These are phyloP conservation scores for Cytospora chrysosperma DNA, from an alignment of 2,329 filamentous ascomycete genomes.

Conservation along the genomic window DNA sequence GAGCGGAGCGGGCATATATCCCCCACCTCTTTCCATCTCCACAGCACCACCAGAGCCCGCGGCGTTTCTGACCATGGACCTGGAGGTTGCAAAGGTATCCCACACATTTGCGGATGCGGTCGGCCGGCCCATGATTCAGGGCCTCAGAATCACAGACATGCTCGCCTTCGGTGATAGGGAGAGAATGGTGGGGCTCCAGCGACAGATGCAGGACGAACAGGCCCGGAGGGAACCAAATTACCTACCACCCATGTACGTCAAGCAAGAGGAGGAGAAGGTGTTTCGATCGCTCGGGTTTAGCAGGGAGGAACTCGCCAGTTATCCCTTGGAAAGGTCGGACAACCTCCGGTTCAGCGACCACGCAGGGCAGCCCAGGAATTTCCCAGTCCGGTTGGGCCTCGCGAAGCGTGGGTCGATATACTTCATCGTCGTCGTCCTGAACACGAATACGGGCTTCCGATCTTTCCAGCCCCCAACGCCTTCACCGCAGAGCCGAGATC, in stretches of 20 bases:
- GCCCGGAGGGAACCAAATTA: conserved; percentile 59
- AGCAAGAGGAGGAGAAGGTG: conserved; percentile 53
- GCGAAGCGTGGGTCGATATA: conserved; percentile 62
- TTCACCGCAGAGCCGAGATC: conserved; percentile 43
- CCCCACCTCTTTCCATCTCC: conserved; percentile 42
- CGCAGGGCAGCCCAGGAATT: conserved; percentile 52
- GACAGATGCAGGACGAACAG: conserved; percentile 57
- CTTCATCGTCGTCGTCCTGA: conserved; percentile 56
- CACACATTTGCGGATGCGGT: conserved; percentile 55
- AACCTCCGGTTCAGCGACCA: conserved; percentile 52
- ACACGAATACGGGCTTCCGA: conserved; percentile 35
- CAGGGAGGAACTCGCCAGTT: conserved; percentile 51
- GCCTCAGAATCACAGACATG: conserved; percentile 55
- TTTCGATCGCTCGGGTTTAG: conserved; percentile 56
- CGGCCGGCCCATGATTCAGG: conserved; percentile 47
- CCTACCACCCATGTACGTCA: conserved; percentile 61
- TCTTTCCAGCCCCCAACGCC: conserved; percentile 45
- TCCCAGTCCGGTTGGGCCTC: conserved; percentile 54
- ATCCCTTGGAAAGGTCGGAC: conserved; percentile 53
- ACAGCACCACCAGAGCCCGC: conserved; percentile 49
- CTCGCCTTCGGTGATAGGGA: conserved; percentile 52
- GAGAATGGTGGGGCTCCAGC: conserved; percentile 50
- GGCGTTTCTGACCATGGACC: conserved; percentile 57
- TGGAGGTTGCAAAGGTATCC: conserved; percentile 59
- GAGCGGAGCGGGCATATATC: conserved; percentile 50